Base-by-base conservation (phyloP, 768 basidiomycete genomes). In the Mycena floridula region DNA sequence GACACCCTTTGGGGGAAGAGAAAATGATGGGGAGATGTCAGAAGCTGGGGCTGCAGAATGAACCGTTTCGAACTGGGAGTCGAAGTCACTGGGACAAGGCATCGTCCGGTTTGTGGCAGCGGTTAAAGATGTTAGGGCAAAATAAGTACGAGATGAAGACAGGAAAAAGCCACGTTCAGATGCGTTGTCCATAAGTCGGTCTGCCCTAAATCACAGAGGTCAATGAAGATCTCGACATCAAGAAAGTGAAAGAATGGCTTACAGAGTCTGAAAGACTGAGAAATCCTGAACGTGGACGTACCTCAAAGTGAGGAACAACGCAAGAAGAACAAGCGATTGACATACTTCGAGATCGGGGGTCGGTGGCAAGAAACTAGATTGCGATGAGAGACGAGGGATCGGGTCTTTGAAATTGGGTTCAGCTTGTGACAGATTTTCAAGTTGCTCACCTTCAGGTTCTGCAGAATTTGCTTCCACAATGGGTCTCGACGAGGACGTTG, bases 161-260 rank as follows among this genome's bases (percentile, higher is more conserved):
- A 89, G 74, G 59, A 87, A 89, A 54, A 88, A 79, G 4, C 82
- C 82, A 46, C 85, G 70, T 51, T 79, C 72, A 26, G 66, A 57
- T 0, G 75, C 70, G 51, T 85, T 70, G 13, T 73, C 75, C 9
- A 80, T 57, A 54, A 90, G 80, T 22, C 65, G 65, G 54, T 81
- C 76, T 3, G 83, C 57, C 27, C 83, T 86, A 40, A 15, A 35
- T 20, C 25, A 26, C 11, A n/a, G 25, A 26, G 12, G 43, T 32
- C 40, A 20, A 51, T 15, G 18, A 7, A 15, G 18, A 15, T 4
- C 18, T 35, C n/a, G n/a, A 15, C 3, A 35, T 35, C n/a, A 35
- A 9, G 7, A n/a, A n/a, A n/a, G n/a, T n/a, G n/a, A n/a, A n/a
- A n/a, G n/a, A n/a, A n/a, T n/a, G n/a, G n/a, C n/a, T n/a, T n/a